phyloP scores from a whole-genome alignment of 495 filamentous ascomycete genomes.

The Barbatosphaeria neglecta region DNA sequence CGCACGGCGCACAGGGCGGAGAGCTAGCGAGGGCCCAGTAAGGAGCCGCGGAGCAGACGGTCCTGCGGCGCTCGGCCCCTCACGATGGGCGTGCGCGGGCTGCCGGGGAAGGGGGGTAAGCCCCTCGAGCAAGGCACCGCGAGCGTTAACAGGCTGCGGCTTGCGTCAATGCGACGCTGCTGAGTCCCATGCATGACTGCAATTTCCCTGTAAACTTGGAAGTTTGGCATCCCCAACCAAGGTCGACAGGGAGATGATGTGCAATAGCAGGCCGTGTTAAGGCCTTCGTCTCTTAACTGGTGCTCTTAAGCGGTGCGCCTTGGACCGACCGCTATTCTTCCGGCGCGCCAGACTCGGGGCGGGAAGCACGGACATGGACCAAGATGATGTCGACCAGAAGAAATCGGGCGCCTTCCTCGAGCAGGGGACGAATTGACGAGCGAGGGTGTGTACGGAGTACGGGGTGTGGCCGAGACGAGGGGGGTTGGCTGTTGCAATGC shows the following conservation, averaged over 20 bases:
- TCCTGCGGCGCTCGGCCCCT: neutral
- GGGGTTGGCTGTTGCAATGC: neutral
- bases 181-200: constrained; percentile 1
- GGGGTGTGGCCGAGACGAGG: neutral
- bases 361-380: no score
- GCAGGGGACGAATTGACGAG: no score
- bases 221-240: neutral
- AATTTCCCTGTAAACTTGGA: constrained; percentile 8
- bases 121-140: neutral
- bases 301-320: no score
- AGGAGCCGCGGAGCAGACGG: neutral
- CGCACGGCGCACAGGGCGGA: neutral
- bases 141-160: neutral
- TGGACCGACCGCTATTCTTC: neutral
- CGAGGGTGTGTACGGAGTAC: no score
- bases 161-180: neutral
- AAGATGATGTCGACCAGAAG: no score
- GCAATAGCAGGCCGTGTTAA: neutral
- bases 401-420: no score
- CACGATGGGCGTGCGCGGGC: constrained; percentile 1
- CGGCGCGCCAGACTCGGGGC: neutral
- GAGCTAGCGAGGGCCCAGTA: neutral
- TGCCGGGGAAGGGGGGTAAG: neutral
- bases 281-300: no score
- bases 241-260: neutral